Evolutionary conservation across 371 early-diverging fungal genomes (phyloP), one percentile per base, ranked within the genome.

Genomic region (Syncephalastrum contaminatum): DNA sequence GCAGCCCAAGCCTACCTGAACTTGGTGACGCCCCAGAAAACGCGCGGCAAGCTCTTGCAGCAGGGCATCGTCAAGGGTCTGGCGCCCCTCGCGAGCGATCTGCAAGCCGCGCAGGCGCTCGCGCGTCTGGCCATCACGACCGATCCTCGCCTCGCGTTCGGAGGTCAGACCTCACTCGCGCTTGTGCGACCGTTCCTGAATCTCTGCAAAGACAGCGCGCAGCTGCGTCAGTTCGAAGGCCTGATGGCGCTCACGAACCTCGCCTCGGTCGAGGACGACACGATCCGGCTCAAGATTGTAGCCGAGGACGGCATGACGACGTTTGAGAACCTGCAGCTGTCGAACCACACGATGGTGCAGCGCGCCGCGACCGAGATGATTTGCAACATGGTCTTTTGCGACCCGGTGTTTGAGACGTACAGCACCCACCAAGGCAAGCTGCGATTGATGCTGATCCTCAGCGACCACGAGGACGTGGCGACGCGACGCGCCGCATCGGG

Each of bases 211-310:
- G 79, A 80, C 49, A 78, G 76, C 4, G 78, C 84, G n/a, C 75
- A 81, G 56, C 70, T 96, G 22, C 77, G 87, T 15, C 88, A 89
- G 56, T 97, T 96, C 66, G 98, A 97, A 67, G 89, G 86, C 3
- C 66, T 96, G 42, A 84, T 97, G 88, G 96, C 96, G 0, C 68
- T 97, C 20, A 97, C 98, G 2, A 97, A 97, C 58, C 74, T 97
- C 7, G 91, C 92, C 1, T 83, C 85, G 3, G 72, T 79, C 43
- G 80, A 79, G 39, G 82, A 82, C 43, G 81, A 82, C 48, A 56
- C 71, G 27, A 71, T 84, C 0, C 72, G 84, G 48, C 51, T 64
- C 13, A 54, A 70, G 21, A 80, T 83, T 30, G 72, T 74, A 16
- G 63, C 75, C 16, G 75, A 72, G 2, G 70, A 80, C 41, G 94